Evolutionary conservation across 768 basidiomycete species (phyloP).

Genomic region (Pleurotus pulmonarius): DNA sequence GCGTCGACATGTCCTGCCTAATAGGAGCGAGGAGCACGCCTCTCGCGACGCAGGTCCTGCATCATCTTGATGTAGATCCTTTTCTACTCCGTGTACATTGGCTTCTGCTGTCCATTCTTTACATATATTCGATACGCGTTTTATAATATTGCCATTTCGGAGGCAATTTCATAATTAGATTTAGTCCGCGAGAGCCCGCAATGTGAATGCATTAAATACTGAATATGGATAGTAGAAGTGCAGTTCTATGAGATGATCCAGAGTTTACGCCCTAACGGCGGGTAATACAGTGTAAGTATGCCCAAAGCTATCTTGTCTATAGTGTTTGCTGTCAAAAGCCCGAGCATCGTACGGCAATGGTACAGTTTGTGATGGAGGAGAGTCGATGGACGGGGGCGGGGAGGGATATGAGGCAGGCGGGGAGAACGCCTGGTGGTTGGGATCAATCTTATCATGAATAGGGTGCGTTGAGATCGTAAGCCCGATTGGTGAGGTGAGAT

Average conservation of each 20-base stretch:
- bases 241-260: neutral
- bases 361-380: slow-evolving; percentile 22
- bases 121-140: no score
- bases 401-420: slow-evolving; percentile 37
- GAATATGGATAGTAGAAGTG: neutral
- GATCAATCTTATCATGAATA: slow-evolving; percentile 5
- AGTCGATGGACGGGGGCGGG: slow-evolving; percentile 43
- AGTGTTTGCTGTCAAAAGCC: neutral
- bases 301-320: neutral
- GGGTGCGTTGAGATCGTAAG: slow-evolving; percentile 11
- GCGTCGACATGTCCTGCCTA: no score
- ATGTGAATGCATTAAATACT: neutral
- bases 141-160: no score
- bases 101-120: no score
- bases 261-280: neutral
- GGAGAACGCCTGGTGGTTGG: slow-evolving; percentile 1
- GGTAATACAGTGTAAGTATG: neutral
- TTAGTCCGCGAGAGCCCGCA: no score
- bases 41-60: no score
- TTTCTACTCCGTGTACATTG: no score
- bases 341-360: slow-evolving; percentile 11
- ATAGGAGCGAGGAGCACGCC: no score
- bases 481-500: slow-evolving; percentile 9
- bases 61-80: no score
- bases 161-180: no score